A percentile compares a stretch with the other conserved stretches of the same genome.
Conservation (phyloP, 345 rosid species). For the Kernera saxatilis region DNA sequence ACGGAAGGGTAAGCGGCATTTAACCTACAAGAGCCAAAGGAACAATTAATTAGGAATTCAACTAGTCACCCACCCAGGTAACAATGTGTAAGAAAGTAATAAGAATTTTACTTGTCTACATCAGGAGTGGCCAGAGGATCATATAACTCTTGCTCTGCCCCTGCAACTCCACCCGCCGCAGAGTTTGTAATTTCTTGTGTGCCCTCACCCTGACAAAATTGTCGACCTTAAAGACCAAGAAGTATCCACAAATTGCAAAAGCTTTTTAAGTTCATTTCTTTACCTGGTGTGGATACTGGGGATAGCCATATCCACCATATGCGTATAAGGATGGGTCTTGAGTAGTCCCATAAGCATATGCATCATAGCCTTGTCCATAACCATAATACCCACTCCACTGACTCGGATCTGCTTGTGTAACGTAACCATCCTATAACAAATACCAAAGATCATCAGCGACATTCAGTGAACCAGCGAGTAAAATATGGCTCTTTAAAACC, state of each 20-base stretch:
- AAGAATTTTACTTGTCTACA: conserved; percentile 58
- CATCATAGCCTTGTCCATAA: conserved; percentile 93
- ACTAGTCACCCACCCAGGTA: not conserved
- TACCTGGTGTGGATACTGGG: conserved; percentile 88
- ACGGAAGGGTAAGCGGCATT: conserved; percentile 70
- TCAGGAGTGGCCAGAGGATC: conserved; percentile 88
- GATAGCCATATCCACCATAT: conserved; percentile 83
- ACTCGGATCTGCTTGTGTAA: conserved; percentile 72
- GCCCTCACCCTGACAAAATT: conserved; percentile 63
- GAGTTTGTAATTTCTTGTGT: conserved; percentile 48
- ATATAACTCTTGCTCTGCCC: conserved; percentile 58
- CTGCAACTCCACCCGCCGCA: conserved; percentile 42
- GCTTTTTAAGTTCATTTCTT: not conserved
- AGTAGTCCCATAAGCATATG: conserved; percentile 71
- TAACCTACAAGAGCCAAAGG: conserved; percentile 47
- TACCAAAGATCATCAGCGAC: conserved; percentile 16
- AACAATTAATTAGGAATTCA: conserved; percentile 8
- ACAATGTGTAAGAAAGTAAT: not conserved
- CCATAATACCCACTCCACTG: conserved; percentile 92
- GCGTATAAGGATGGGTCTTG: conserved; percentile 89
- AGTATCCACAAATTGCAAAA: not conserved
- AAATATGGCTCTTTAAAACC: not conserved
- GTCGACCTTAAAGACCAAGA: not conserved
- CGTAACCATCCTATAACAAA: conserved; percentile 62
- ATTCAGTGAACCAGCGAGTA: not conserved